phyloP scores from a whole-genome alignment of 495 filamentous ascomycete species.

The Penicillium taxi region DNA sequence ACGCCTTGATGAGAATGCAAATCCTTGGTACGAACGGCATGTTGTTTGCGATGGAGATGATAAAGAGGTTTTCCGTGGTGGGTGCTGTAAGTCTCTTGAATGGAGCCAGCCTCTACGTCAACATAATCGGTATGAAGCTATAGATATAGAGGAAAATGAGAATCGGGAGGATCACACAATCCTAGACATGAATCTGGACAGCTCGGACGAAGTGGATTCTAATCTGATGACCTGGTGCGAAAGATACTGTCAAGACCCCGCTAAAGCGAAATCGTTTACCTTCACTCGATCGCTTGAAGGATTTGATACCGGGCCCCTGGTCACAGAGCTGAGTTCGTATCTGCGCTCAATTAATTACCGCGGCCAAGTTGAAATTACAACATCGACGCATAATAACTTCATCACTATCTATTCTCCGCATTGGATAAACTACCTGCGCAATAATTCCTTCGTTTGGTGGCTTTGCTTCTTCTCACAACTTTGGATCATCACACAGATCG shows the following conservation, averaged over 20 bases:
- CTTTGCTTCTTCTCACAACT: slow-evolving; percentile 34
- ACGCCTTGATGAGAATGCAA: slow-evolving; percentile 21
- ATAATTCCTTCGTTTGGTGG: slow-evolving; percentile 32
- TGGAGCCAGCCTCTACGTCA: too few species aligned
- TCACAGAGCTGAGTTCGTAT: slow-evolving; percentile 27
- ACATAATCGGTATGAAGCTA: slow-evolving; percentile 13
- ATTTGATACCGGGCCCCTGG: slow-evolving; percentile 26
- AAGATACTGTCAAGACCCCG: slow-evolving; percentile 32
- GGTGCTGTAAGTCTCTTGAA: slow-evolving; percentile 14
- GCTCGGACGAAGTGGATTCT: not conserved
- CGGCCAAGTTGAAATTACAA: slow-evolving; percentile 23
- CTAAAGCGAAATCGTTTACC: slow-evolving; percentile 39
- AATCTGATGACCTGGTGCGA: slow-evolving; percentile 32
- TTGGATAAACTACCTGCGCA: slow-evolving; percentile 37
- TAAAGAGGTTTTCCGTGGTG: slow-evolving; percentile 24
- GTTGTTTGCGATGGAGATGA: slow-evolving; percentile 24
- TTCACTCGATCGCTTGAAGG: slow-evolving; percentile 29
- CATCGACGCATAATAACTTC: slow-evolving; percentile 17
- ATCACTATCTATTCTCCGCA: slow-evolving; percentile 40
- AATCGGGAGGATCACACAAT: slow-evolving; percentile 13
- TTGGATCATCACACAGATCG: slow-evolving; percentile 39
- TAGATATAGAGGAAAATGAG: not conserved
- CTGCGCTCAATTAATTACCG: slow-evolving; percentile 38
- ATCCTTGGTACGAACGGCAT: slow-evolving; percentile 9
- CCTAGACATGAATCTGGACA: not conserved